These are phyloP conservation scores for Pyrenula aspistea DNA, from an alignment of 495 filamentous ascomycete species.

Conservation along the genomic window DNA sequence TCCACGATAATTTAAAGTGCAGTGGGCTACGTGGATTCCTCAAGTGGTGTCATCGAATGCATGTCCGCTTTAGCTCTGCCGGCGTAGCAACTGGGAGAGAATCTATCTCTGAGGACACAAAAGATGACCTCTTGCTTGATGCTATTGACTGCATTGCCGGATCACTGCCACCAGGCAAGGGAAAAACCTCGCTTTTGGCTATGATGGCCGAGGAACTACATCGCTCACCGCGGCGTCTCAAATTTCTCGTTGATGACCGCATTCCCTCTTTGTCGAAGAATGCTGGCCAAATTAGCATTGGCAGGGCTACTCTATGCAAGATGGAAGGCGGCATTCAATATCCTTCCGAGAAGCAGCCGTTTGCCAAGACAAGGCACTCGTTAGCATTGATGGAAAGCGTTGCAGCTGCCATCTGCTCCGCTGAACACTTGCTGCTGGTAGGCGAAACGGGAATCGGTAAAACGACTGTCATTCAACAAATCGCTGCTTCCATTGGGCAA, in stretches of 20 bases:
- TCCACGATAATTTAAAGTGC: conserved; percentile 1
- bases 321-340: conserved; percentile 2
- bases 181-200: conserved; percentile 47
- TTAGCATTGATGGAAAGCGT: conserved; percentile 63
- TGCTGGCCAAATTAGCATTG: conserved; percentile 47
- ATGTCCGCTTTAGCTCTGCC: conserved; percentile 41
- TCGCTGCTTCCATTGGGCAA: conserved; percentile 68
- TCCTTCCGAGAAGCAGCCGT: conserved; percentile 23
- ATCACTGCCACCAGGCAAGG: conserved; percentile 52
- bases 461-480: conserved; percentile 86
- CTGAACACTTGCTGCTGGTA: conserved; percentile 83
- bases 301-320: conserved; percentile 46
- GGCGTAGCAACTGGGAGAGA: conserved; percentile 62
- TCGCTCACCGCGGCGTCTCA: conserved; percentile 64
- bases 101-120: conserved; percentile 54
- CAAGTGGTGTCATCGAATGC: conserved; percentile 74
- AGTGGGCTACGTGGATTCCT: conserved; percentile 73
- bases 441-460: conserved; percentile 98
- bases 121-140: conserved; percentile 83
- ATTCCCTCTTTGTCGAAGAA: conserved; percentile 50
- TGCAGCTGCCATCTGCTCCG: conserved; percentile 64
- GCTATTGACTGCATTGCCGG: conserved; percentile 80
- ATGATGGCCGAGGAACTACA: conserved; percentile 75
- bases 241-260: conserved; percentile 56
- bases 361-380: conserved; percentile 32